Conservation (phyloP, 2,329 filamentous ascomycete species). For the Alternaria sp. region DNA sequence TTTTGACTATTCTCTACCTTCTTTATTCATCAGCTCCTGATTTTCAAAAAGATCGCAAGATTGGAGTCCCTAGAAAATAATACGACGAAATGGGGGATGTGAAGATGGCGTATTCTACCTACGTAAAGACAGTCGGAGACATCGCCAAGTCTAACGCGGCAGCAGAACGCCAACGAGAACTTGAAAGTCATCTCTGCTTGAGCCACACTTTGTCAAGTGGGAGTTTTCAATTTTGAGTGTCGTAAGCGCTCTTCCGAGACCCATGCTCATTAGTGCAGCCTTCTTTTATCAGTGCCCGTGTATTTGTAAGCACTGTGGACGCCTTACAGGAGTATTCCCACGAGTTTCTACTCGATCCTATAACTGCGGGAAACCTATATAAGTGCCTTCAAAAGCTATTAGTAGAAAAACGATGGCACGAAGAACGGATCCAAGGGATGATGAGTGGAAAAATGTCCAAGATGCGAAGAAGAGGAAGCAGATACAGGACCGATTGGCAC, state of each 20-base stretch:
- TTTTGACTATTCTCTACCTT: not conserved
- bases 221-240: not conserved
- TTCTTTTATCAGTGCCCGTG: not conserved
- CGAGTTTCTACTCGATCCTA: not conserved
- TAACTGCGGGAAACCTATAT: not conserved
- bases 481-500: conserved; percentile 51
- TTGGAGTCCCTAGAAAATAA: not conserved
- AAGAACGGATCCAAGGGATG: conserved; percentile 29
- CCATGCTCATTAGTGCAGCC: not conserved
- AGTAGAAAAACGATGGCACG: conserved; percentile 20
- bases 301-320: not conserved
- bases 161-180: not conserved
- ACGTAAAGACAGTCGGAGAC: not conserved
- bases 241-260: not conserved
- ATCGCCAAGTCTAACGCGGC: not conserved
- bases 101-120: not conserved
- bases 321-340: not conserved
- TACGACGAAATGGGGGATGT: not conserved
- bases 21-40: not conserved
- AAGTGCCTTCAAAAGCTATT: not conserved
- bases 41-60: not conserved
- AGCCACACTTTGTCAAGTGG: not conserved
- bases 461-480: conserved; percentile 50
- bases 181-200: not conserved
- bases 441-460: conserved; percentile 44